Evolutionary conservation across 352 stramenopile species (phyloP).

Genomic region (Globisporangium takayamanum): DNA sequence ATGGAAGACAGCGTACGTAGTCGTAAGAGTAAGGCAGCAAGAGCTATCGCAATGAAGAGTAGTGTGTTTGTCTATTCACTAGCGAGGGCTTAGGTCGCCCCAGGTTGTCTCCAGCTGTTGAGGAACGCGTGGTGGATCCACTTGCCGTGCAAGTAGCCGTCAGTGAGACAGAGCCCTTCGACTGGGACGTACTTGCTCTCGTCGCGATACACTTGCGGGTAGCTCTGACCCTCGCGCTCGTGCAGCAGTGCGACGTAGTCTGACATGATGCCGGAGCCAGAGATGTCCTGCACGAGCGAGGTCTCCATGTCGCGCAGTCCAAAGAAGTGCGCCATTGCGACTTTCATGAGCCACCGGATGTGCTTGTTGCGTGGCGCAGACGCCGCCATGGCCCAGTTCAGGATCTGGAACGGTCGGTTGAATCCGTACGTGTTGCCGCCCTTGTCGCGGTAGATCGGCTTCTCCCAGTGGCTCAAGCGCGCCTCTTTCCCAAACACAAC

Average conservation of each 20-base stretch:
- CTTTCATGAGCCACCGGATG: slow-evolving; percentile 8
- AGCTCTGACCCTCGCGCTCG: slow-evolving; percentile 8
- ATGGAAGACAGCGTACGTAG: too few relatives aligned
- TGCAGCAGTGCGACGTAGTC: slow-evolving; percentile 18
- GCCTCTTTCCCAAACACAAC: slow-evolving; percentile 14
- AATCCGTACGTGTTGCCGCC: slow-evolving; percentile 1
- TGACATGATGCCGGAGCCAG: slow-evolving; percentile 12
- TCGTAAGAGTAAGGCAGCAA: too few relatives aligned
- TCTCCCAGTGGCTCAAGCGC: neutral
- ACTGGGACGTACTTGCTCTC: slow-evolving; percentile 2
- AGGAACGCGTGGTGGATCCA: slow-evolving; percentile 7
- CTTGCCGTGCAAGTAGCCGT: neutral
- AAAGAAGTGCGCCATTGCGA: slow-evolving; percentile 12
- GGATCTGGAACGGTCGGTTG: slow-evolving; percentile 14
- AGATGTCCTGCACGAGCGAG: slow-evolving; percentile 11
- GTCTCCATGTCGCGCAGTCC: slow-evolving; percentile 14
- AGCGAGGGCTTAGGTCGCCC: neutral
- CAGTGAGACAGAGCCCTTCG: slow-evolving; percentile 3
- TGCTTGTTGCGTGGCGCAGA: slow-evolving; percentile 9
- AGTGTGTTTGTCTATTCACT: neutral
- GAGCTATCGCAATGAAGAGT: neutral
- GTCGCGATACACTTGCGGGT: slow-evolving; percentile 2
- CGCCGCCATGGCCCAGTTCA: slow-evolving; percentile 18
- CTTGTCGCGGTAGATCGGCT: neutral
- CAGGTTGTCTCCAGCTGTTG: slow-evolving; percentile 3